Evolutionary conservation across 257 asterid species (phyloP).

Genomic region (Ehretia macrophylla): DNA sequence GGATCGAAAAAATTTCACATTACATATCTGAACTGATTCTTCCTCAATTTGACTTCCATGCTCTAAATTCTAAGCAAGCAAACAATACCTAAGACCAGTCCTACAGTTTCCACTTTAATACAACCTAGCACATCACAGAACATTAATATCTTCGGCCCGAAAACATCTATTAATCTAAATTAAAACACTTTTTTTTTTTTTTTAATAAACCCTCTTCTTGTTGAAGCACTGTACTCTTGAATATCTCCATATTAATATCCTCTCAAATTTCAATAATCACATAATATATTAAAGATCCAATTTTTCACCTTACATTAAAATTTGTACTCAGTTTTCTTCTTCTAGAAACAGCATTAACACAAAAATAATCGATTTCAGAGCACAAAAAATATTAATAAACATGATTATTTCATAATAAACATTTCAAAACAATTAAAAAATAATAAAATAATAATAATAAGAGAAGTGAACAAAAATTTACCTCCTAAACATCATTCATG

Average conservation of each 20-base stretch:
- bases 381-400: not conserved
- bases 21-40: not conserved
- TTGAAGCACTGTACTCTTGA: not conserved
- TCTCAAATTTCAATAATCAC: not conserved
- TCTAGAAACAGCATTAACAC: not conserved
- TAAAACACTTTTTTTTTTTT: not conserved
- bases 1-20: not conserved
- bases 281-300: not conserved
- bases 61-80: not conserved
- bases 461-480: conserved; percentile 5
- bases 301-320: not conserved
- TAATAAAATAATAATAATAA: too few relatives aligned
- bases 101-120: too few relatives aligned
- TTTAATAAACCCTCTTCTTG: not conserved
- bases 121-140: not conserved
- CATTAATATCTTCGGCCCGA: not conserved
- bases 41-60: not conserved
- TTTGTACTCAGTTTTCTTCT: too few relatives aligned
- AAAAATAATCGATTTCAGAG: too few relatives aligned
- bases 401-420: not conserved
- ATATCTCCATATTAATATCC: not conserved
- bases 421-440: not conserved
- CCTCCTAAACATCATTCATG: conserved; percentile 13
- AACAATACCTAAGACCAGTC: not conserved
- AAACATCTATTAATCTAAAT: not conserved